Percentiles rank a stretch among this genome's conserved stretches.
Conservation (phyloP, 495 filamentous ascomycete species). For the Eremomyces bilateralis region DNA sequence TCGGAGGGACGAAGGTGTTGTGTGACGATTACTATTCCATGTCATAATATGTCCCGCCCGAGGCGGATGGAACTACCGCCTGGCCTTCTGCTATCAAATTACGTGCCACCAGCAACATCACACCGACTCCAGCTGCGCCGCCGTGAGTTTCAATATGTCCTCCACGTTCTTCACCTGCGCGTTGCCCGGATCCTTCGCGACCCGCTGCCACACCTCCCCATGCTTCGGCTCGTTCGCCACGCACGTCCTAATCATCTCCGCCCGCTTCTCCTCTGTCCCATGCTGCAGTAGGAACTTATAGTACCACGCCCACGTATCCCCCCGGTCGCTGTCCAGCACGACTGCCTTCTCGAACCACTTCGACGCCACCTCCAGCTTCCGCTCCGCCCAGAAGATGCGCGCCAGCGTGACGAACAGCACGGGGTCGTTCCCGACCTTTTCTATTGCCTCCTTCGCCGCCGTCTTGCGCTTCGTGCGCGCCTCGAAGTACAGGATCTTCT, state of each 20-base stretch:
- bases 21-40: too few relatives aligned
- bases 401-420: constrained; percentile 59
- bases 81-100: too few relatives aligned
- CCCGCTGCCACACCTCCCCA: constrained; percentile 75
- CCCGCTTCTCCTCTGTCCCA: constrained; percentile 77
- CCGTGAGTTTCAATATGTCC: constrained; percentile 37
- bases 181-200: constrained; percentile 71
- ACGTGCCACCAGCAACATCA: too few relatives aligned
- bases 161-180: constrained; percentile 46
- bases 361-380: constrained; percentile 72
- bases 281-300: constrained; percentile 81
- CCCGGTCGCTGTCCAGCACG: constrained; percentile 59
- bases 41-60: too few relatives aligned
- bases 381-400: constrained; percentile 55
- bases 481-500: constrained; percentile 88
- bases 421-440: constrained; percentile 85
- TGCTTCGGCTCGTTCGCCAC: constrained; percentile 62
- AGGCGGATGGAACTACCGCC: too few relatives aligned
- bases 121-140: constrained; percentile 6
- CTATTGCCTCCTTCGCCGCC: constrained; percentile 77
- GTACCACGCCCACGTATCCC: constrained; percentile 97
- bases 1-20: too few relatives aligned
- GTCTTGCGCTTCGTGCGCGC: constrained; percentile 77
- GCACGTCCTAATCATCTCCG: constrained; percentile 57
- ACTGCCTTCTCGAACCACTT: constrained; percentile 96